Percentiles rank a stretch among this genome's conserved stretches.
Conservation (phyloP, 2,329 filamentous ascomycete species). For the Rhinocladiella mackenziei region DNA sequence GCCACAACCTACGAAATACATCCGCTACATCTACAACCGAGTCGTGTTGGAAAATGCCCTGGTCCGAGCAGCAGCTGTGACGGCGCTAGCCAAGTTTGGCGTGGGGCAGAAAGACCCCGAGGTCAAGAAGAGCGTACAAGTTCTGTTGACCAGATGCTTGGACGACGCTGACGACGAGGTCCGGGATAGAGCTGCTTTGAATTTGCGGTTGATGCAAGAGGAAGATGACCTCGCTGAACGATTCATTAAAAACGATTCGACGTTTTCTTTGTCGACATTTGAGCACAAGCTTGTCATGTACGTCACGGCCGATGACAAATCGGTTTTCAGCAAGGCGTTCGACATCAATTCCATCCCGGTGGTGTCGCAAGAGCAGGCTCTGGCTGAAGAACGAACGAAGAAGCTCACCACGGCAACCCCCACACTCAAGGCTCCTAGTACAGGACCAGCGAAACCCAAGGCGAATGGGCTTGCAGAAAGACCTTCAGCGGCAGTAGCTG, state of each 20-base stretch:
- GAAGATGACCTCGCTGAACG: constrained; percentile 79
- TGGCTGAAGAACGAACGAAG: constrained; percentile 94
- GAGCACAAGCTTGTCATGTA: constrained; percentile 98
- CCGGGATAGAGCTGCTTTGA: constrained; percentile 87
- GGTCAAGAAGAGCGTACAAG: constrained; percentile 91
- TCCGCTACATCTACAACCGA: constrained; percentile 98
- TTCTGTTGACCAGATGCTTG: constrained; percentile 85
- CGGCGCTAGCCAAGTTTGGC: constrained; percentile 92
- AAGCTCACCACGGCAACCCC: constrained; percentile 91
- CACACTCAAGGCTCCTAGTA: constrained; percentile 86
- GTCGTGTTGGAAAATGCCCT: constrained; percentile 97
- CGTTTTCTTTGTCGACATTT: constrained; percentile 90
- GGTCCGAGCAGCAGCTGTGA: constrained; percentile 90
- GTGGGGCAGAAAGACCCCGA: constrained; percentile 94
- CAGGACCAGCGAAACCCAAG: constrained; percentile 69
- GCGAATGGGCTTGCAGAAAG: constrained; percentile 66
- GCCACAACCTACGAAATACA: constrained; percentile 94
- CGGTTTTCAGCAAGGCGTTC: constrained; percentile 79
- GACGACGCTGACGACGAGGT: constrained; percentile 98
- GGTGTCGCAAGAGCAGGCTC: constrained; percentile 90
- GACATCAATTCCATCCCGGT: constrained; percentile 87
- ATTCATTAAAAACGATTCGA: constrained; percentile 95
- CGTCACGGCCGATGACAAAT: constrained; percentile 85
- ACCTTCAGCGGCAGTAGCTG: constrained; percentile 71
- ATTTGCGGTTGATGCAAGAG: constrained; percentile 85